Evolutionary conservation across 345 rosid genomes (phyloP), one percentile per base, ranked within the genome.

Genomic region (Alliaria petiolata): DNA sequence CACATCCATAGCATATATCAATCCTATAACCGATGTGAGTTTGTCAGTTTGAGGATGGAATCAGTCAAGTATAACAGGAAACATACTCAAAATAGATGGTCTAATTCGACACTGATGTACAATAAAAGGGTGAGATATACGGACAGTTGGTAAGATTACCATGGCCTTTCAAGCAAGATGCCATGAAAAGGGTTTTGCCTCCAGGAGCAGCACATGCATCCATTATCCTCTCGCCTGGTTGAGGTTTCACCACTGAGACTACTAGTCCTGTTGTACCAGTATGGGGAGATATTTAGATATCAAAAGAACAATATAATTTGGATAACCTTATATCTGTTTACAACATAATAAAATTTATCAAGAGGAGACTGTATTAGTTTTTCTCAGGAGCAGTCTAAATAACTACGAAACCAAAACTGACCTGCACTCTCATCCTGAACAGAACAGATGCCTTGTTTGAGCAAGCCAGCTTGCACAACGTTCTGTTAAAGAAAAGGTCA

Each of bases 131-230:
- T 8, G 35, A 51, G 8, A 62, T 63, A 40, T 0, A 34, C 35
- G 49, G 22, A 26, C n/a, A 7, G 11, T 8, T 52, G 26, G 65
- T 36, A 58, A 31, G 49, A n/a, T 15, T 85, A 93, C 98, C 98
- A 80, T 83, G 72, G 55, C 89, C 86, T 25, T 77, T 73, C 84
- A 91, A 76, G 49, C 73, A 76, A 70, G 98, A 87, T 49, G 98
- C 97, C 89, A 93, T 91, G 79, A 81, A 87, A 62, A 93, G 80
- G 4, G 97, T 89, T 82, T 93, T 93, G 57, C 98, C 98, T 76
- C 98, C 98, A 69, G 98, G 97, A 71, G 98, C 97, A 78, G 98
- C 98, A 83, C 98, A 91, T 62, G 97, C 88, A 69, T 93, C 98
- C 50, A 86, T 45, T 53, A 93, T 91, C 61, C 76, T 78, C 61